Base-by-base conservation (phyloP, 345 rosid species). In the Citrus australasica region DNA sequence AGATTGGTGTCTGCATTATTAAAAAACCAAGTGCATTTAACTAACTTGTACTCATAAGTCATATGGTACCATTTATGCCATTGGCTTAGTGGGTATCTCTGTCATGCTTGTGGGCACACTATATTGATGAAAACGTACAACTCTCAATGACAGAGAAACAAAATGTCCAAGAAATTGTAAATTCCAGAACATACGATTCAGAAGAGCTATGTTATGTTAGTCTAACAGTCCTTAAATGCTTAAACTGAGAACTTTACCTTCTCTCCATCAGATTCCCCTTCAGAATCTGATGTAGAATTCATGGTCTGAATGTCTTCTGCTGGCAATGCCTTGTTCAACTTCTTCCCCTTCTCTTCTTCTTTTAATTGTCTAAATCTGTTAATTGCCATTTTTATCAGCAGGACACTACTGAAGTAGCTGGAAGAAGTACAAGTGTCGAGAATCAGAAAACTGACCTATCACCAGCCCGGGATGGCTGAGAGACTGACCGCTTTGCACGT, bases 401-500 rank as follows among this genome's bases (percentile, higher is more conserved):
- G 78, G 75, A 73, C 76, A 63, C 10, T 51, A 55, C 40, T 42
- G 60, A 37, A 75, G 70, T 17, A 59, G 64, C 78, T 71, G 58
- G 62, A 51, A 69, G 55, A 76, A 73, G 66, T 60, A 62, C 10
- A 46, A 63, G 30, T 59, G 40, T 37, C 17, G 24, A 69, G 73
- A 42, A 79, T 42, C 27, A 65, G 51, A 16, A 38, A 42, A 79
- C 78, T 78, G 73, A 93, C 99, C 92, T 92, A 42, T 94, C 97
- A 38, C 98, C 97, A 75, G 82, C 75, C 83, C 66, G 82, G 32
- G 85, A 85, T 60, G 94, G 91, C 84, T 92, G 93, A 82, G 93
- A 89, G 78, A 83, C 90, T 56, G 94, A 90, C 78, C 98, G 82
- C 81, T 96, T 96, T 73, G 99, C 98, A 51, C 90, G 92, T 74